Percentiles rank a stretch among this genome's conserved stretches.
phyloP scores from a whole-genome alignment of 2,329 filamentous ascomycete species.

The Nakataea oryzae region DNA sequence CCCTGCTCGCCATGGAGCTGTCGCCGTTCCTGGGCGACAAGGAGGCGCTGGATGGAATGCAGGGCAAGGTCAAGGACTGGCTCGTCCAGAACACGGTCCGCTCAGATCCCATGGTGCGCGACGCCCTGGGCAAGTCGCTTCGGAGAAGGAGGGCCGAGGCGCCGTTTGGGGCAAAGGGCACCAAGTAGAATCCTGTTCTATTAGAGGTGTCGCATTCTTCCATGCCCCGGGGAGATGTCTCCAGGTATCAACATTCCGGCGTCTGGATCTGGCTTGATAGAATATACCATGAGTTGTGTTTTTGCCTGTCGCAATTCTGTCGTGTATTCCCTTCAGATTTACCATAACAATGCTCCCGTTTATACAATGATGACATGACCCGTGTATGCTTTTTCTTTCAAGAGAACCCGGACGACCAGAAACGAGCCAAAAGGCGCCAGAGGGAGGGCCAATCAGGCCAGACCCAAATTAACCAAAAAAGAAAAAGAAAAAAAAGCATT shows the following conservation, averaged over 20 bases:
- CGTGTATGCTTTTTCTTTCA: neutral
- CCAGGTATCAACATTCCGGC: neutral
- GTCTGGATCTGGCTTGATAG: neutral
- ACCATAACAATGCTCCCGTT: neutral
- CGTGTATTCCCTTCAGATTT: neutral
- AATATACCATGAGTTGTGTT: neutral
- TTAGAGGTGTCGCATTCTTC: neutral
- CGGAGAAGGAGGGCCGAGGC: conserved; percentile 51
- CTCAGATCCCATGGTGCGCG: conserved; percentile 69
- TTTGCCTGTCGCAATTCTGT: neutral
- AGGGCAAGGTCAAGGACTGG: conserved; percentile 71
- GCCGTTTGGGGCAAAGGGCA: conserved; percentile 49
- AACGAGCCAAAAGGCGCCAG: neutral
- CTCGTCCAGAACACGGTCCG: conserved; percentile 78
- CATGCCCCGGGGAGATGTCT: neutral
- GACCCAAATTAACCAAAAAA: neutral
- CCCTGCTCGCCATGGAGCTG: conserved; percentile 68
- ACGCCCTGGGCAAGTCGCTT: conserved; percentile 62
- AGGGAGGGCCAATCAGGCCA: neutral
- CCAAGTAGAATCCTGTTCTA: conserved; percentile 18
- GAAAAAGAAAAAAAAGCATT: neutral
- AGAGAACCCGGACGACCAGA: neutral
- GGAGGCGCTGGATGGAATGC: conserved; percentile 51
- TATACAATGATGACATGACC: neutral
- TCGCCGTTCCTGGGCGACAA: conserved; percentile 70